A percentile compares a stretch with the other conserved stretches of the same genome.
Conservation (phyloP, 1,284 basidiomycete species). For the Sparassis latifolia region DNA sequence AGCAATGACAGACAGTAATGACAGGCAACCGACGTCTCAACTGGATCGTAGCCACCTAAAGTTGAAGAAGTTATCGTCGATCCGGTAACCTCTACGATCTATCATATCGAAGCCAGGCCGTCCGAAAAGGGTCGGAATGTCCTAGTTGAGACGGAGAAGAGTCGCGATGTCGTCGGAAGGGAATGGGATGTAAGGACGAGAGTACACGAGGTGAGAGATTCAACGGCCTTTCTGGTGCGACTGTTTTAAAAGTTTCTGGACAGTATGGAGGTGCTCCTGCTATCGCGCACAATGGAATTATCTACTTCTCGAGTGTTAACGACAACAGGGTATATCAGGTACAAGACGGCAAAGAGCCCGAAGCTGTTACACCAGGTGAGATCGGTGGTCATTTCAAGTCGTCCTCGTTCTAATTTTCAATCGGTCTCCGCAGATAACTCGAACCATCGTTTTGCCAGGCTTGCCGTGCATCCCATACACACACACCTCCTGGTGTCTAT, state of each 20-base stretch:
- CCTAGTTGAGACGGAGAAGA: slow-evolving; percentile 42
- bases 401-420: neutral
- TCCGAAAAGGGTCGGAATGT: slow-evolving; percentile 53
- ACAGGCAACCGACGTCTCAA: neutral
- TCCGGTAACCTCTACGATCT: slow-evolving; percentile 41
- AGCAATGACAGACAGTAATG: slow-evolving; percentile 3
- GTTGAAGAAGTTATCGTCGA: slow-evolving; percentile 51
- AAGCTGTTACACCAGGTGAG: slow-evolving; percentile 57
- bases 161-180: slow-evolving; percentile 42
- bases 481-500: slow-evolving; percentile 46
- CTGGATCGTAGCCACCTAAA: slow-evolving; percentile 30
- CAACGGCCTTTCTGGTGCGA: neutral
- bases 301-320: slow-evolving; percentile 51
- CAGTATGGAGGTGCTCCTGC: slow-evolving; percentile 43
- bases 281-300: slow-evolving; percentile 38
- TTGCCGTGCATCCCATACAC: slow-evolving; percentile 41
- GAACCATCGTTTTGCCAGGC: slow-evolving; percentile 51
- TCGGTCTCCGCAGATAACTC: slow-evolving; percentile 31
- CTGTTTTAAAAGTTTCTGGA: neutral
- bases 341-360: slow-evolving; percentile 32
- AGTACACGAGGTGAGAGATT: slow-evolving; percentile 45
- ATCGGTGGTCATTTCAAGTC: neutral
- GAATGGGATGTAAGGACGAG: slow-evolving; percentile 51
- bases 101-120: slow-evolving; percentile 58
- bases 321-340: slow-evolving; percentile 47